Conservation (phyloP, 2,329 filamentous ascomycete genomes). For the Paradendryphiella salina region DNA sequence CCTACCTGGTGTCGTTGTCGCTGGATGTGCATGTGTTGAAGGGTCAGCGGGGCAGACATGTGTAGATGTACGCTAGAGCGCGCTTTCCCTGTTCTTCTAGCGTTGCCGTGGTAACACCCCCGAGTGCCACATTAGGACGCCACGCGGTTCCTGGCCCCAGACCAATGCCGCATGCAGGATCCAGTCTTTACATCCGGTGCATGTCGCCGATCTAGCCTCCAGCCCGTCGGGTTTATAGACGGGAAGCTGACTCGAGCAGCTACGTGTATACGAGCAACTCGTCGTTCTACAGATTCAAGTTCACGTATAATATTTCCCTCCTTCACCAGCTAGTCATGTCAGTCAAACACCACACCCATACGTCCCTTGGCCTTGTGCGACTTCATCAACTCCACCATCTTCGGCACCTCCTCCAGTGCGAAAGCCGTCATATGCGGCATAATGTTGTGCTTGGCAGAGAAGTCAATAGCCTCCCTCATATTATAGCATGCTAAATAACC, state of each 20-base stretch:
- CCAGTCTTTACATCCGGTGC: background rate
- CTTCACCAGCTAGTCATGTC: background rate
- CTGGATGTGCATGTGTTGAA: conserved; percentile 19
- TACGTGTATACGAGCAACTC: background rate
- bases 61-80: conserved; percentile 17
- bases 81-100: conserved; percentile 20
- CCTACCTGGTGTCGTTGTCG: conserved; percentile 26
- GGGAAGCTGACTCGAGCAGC: too few relatives aligned
- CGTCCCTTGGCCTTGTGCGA: conserved; percentile 36
- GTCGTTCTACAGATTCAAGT: background rate
- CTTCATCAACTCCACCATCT: conserved; percentile 44
- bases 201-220: background rate
- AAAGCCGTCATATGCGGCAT: conserved; percentile 36
- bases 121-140: background rate
- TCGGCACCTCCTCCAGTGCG: conserved; percentile 39
- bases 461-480: conserved; percentile 41
- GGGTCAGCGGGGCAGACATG: conserved; percentile 24
- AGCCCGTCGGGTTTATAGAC: too few relatives aligned
- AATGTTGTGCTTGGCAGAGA: conserved; percentile 41
- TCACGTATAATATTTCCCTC: background rate
- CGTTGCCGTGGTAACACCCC: conserved; percentile 25
- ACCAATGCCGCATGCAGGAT: background rate
- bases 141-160: too few relatives aligned
- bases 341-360: conserved; percentile 40
- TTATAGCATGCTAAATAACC: conserved; percentile 48